Evolutionary conservation across 352 stramenopile genomes (phyloP).

Genomic region (Phytophthora citricola): DNA sequence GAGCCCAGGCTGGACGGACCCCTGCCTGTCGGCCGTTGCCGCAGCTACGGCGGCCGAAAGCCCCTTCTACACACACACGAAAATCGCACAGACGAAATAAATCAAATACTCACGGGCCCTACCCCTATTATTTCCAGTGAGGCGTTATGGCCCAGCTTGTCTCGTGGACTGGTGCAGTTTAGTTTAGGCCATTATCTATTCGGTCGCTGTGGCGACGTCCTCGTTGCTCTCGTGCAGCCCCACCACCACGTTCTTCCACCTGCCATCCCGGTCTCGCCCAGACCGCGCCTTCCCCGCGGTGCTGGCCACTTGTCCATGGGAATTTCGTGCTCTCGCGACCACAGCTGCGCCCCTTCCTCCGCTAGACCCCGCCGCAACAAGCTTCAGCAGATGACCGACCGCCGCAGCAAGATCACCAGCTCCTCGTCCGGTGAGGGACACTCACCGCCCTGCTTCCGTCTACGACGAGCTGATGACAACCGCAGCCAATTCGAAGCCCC

Average conservation of each 20-base stretch:
- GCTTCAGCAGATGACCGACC: slow-evolving; percentile 24
- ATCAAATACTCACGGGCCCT: slow-evolving; percentile 34
- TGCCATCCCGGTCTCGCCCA: slow-evolving; percentile 12
- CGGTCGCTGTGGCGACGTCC: slow-evolving; percentile 7
- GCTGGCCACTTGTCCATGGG: slow-evolving; percentile 42
- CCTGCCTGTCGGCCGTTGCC: not conserved
- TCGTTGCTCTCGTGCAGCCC: slow-evolving; percentile 3
- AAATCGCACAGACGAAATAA: slow-evolving; percentile 37
- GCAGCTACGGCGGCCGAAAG: not conserved
- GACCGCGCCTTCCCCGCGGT: slow-evolving; percentile 25
- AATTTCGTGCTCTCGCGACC: slow-evolving; percentile 46
- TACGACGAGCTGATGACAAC: slow-evolving; percentile 14
- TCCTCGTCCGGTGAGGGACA: slow-evolving; percentile 21
- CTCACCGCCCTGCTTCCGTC: slow-evolving; percentile 25
- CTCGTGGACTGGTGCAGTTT: slow-evolving; percentile 2
- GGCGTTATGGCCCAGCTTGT: slow-evolving; percentile 17
- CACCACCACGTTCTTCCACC: slow-evolving; percentile 31
- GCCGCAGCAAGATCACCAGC: slow-evolving; percentile 28
- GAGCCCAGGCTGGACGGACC: not conserved
- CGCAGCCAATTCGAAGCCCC: slow-evolving; percentile 6
- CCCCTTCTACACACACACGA: slow-evolving; percentile 17
- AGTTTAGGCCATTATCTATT: slow-evolving; percentile 16
- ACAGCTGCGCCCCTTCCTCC: slow-evolving; percentile 30
- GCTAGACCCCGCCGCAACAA: slow-evolving; percentile 12
- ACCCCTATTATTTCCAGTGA: slow-evolving; percentile 43